A percentile compares a stretch with the other conserved stretches of the same genome.
phyloP scores from a whole-genome alignment of 2,329 filamentous ascomycete genomes.

The Ophiostoma quercus region DNA sequence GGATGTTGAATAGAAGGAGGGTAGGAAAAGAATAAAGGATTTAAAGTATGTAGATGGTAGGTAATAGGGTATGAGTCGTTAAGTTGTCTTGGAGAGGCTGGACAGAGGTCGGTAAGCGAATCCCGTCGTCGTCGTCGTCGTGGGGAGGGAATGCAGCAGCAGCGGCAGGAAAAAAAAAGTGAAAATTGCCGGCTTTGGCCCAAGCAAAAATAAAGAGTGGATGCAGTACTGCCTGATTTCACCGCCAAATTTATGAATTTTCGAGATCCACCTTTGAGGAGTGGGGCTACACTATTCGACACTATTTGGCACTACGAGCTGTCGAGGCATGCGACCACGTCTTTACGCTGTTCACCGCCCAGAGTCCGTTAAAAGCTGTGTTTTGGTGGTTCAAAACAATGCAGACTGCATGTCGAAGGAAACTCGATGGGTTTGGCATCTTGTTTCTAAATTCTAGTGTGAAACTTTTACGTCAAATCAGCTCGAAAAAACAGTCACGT shows the following conservation, averaged over 20 bases:
- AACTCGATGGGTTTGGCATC: too few species aligned
- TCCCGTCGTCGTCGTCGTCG: constrained; percentile 7
- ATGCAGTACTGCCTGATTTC: constrained; percentile 3
- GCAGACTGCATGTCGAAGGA: too few species aligned
- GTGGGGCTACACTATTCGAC: background rate
- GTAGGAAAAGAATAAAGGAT: background rate
- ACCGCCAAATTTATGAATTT: constrained; percentile 16
- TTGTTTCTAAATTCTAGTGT: background rate
- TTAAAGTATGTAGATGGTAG: background rate
- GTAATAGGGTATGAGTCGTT: background rate
- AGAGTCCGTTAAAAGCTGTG: background rate
- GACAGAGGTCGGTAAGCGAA: constrained; percentile 11
- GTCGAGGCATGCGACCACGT: background rate
- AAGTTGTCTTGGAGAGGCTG: background rate
- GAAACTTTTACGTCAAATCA: background rate
- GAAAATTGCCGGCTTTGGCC: constrained; percentile 14
- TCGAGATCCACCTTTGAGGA: background rate
- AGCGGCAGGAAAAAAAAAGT: constrained; percentile 2
- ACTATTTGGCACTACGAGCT: background rate
- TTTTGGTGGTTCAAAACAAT: background rate
- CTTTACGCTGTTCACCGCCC: background rate
- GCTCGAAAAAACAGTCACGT: background rate
- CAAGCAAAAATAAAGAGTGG: constrained; percentile 5
- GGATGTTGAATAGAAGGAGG: constrained; percentile 9
- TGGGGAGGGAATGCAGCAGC: constrained; percentile 4